Conservation (phyloP, 441 rosid species). For the Kokia cookei region DNA sequence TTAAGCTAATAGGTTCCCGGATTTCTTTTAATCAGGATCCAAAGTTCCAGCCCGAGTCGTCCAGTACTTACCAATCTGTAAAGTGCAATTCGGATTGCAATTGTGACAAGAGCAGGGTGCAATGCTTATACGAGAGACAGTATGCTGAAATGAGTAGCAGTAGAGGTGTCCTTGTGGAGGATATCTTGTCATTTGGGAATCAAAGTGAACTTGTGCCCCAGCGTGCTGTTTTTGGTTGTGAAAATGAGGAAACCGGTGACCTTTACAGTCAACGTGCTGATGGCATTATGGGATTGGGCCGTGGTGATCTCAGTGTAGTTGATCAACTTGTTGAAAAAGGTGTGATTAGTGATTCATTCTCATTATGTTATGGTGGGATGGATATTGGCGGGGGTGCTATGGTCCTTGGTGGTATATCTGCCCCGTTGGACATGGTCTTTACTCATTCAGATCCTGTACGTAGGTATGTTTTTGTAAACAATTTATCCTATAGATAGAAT, state of each 20-base stretch:
- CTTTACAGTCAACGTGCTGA: slow-evolving; percentile 89
- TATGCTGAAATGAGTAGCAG: slow-evolving; percentile 92
- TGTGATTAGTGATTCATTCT: slow-evolving; percentile 74
- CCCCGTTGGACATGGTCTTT: slow-evolving; percentile 70
- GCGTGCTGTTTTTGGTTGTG: slow-evolving; percentile 85
- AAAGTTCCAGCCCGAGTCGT: slow-evolving; percentile 72
- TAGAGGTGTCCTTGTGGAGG: slow-evolving; percentile 84
- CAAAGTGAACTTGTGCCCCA: slow-evolving; percentile 68
- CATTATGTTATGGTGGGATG: slow-evolving; percentile 96
- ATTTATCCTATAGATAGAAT: slow-evolving; percentile 20
- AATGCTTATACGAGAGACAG: slow-evolving; percentile 81
- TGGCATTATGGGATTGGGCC: slow-evolving; percentile 92
- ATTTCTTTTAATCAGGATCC: slow-evolving; percentile 51
- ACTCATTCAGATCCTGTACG: slow-evolving; percentile 60
- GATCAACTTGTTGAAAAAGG: slow-evolving; percentile 86
- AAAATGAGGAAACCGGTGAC: slow-evolving; percentile 83
- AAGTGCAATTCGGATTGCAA: slow-evolving; percentile 72
- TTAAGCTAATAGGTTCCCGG: not conserved
- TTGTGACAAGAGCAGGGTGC: slow-evolving; percentile 52
- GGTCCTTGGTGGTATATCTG: slow-evolving; percentile 79
- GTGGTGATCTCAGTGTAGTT: slow-evolving; percentile 79
- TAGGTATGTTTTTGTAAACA: slow-evolving; percentile 51
- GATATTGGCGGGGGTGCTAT: slow-evolving; percentile 86
- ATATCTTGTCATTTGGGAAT: slow-evolving; percentile 76
- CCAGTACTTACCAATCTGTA: slow-evolving; percentile 65